A percentile compares a stretch with the other conserved stretches of the same genome.
These are phyloP conservation scores for Microstegium vimineum DNA, from an alignment of 176 grass and related monocot species.

Conservation along the genomic window DNA sequence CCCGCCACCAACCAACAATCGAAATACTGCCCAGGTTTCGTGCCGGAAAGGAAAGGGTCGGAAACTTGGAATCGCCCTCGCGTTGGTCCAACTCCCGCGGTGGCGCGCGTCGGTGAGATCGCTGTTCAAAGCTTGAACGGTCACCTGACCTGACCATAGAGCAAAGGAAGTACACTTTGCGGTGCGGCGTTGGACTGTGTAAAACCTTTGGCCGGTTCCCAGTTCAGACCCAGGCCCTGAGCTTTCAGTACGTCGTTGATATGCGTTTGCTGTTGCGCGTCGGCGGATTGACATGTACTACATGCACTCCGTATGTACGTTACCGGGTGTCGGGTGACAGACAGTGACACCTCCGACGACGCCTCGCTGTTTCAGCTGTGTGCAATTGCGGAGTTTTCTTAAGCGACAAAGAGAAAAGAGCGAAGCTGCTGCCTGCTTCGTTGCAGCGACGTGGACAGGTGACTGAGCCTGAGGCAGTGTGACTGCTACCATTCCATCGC, in stretches of 20 bases:
- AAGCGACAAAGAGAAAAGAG: background rate
- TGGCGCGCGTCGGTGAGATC: background rate
- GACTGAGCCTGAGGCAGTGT: background rate
- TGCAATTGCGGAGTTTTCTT: background rate
- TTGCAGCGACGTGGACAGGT: background rate
- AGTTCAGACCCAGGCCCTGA: background rate
- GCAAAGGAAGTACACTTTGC: background rate
- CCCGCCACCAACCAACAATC: conserved; percentile 14
- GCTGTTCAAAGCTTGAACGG: background rate
- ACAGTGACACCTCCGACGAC: background rate
- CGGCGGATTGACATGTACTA: too few relatives aligned
- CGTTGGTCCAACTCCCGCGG: background rate
- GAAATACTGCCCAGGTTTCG: background rate
- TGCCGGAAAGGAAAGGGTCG: background rate
- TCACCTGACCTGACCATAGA: background rate
- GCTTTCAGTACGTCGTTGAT: background rate
- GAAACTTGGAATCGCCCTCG: background rate
- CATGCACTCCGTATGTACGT: background rate
- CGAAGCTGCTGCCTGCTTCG: background rate
- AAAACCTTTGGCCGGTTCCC: conserved; percentile 18
- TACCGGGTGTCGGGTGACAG: background rate
- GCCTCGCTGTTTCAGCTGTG: background rate
- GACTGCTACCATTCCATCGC: too few relatives aligned
- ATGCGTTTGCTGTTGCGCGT: background rate
- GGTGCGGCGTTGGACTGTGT: conserved; percentile 4